Percentiles rank a stretch among this genome's conserved stretches.
Evolutionary conservation across 495 filamentous ascomycete genomes (phyloP).

Genomic region (Amorphotheca resinae): DNA sequence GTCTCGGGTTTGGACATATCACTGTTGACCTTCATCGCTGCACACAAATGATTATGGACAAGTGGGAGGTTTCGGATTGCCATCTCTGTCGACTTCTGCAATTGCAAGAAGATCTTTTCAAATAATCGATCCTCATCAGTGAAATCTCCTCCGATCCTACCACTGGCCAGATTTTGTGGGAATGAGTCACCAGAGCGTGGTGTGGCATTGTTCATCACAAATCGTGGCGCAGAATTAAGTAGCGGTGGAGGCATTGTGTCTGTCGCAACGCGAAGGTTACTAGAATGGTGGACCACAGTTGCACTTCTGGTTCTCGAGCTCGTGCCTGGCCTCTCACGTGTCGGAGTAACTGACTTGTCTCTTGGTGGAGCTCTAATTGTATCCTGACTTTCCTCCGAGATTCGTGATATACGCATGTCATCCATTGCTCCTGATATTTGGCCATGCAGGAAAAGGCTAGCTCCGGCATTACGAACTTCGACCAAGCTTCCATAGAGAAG

Average conservation of each 20-base stretch:
- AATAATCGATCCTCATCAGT: slow-evolving; percentile 67
- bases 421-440: not conserved
- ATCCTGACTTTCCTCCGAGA: slow-evolving; percentile 4
- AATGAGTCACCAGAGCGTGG: slow-evolving; percentile 76
- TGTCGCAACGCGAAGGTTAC: slow-evolving; percentile 39
- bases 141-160: slow-evolving; percentile 38
- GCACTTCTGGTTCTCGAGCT: slow-evolving; percentile 45
- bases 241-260: slow-evolving; percentile 28
- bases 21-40: slow-evolving; percentile 32
- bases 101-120: slow-evolving; percentile 63
- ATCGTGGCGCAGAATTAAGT: slow-evolving; percentile 32
- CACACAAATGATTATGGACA: slow-evolving; percentile 48
- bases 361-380: slow-evolving; percentile 33
- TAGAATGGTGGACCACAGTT: slow-evolving; percentile 47
- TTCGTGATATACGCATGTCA: slow-evolving; percentile 1
- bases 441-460: slow-evolving; percentile 4
- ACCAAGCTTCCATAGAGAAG: slow-evolving; percentile 70
- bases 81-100: slow-evolving; percentile 53
- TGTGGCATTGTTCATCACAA: slow-evolving; percentile 38
- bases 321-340: slow-evolving; percentile 38
- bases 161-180: slow-evolving; percentile 36
- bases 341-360: slow-evolving; percentile 48
- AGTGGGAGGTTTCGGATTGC: slow-evolving; percentile 53
- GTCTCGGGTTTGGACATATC: slow-evolving; percentile 33
- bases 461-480: slow-evolving; percentile 43